Evolutionary conservation across 331 rosid genomes (phyloP), one percentile per base, ranked within the genome.

Genomic region (Acacia concinna): DNA sequence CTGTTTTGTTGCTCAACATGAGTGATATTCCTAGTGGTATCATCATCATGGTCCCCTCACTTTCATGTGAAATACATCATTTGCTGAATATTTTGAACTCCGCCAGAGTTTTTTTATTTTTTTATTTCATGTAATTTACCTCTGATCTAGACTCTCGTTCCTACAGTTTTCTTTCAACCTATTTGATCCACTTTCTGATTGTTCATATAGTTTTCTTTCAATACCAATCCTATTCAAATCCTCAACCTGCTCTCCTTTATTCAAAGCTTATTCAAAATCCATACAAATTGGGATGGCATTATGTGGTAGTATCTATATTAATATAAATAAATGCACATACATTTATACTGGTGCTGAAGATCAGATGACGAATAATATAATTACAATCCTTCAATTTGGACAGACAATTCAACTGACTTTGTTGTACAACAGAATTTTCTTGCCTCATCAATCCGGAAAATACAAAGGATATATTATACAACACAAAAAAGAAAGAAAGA

Each of bases 1-100:
- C 15, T 57, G 6, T 83, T 85, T 79, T 93, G 97, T 80, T 93
- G 97, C 84, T 84, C 90, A 46, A 73, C 86, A 4, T 90, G 89
- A 68, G 25, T 40, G n/a, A 85, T 43, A 67, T 67, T 31, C 56
- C 49, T 27, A 59, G 78, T 31, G 77, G 51, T 3, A 64, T 37
- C 12, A 6, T 72, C 68, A 68, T 68, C 52, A 71, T 30, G 80
- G 64, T 54, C 49, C 60, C 43, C 72, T 41, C 63, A 46, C 59
- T 68, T 81, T 46, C 51, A 46, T 40, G 13, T 78, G 83, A 57
- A 68, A 81, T 41, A 38, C 59, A 60, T 23, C 68, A 62, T 30
- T 23, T 17, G 40, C 76, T 70, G 40, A 81, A 66, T 32, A 37
- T 71, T 47, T 64, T 34, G 25, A 46, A 66, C 20, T 12, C 35